A percentile compares a stretch with the other conserved stretches of the same genome.
Conservation (phyloP, 306 rosid genomes). For the Begonia masoniana region DNA sequence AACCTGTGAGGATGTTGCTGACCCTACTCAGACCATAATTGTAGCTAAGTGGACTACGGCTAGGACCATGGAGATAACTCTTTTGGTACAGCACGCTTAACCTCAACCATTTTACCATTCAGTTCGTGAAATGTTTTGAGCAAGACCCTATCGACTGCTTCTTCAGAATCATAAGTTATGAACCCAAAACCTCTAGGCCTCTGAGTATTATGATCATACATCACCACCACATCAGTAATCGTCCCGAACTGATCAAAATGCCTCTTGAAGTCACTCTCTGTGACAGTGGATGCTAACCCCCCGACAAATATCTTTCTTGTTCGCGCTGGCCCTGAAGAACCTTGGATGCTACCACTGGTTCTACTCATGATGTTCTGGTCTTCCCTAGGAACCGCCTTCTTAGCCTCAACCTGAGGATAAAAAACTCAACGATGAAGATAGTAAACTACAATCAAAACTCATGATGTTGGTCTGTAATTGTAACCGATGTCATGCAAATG, state of each 20-base stretch:
- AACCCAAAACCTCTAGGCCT: constrained; percentile 99
- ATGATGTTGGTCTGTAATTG: neutral
- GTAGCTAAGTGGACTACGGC: constrained; percentile 72
- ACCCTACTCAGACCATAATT: constrained; percentile 68
- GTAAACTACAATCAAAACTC: too few relatives aligned
- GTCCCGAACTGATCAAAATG: constrained; percentile 97
- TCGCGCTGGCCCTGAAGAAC: constrained; percentile 88
- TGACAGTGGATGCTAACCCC: constrained; percentile 93
- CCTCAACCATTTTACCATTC: constrained; percentile 99
- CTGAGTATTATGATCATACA: constrained; percentile 98
- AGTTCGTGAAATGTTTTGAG: constrained; percentile 83
- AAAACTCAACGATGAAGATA: constrained; percentile 2
- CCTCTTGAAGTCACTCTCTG: constrained; percentile 87
- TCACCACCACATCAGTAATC: constrained; percentile 95
- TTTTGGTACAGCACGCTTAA: constrained; percentile 98
- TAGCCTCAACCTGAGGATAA: constrained; percentile 80
- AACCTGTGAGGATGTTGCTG: constrained; percentile 72
- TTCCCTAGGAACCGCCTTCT: constrained; percentile 97
- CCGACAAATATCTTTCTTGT: constrained; percentile 97
- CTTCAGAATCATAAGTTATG: constrained; percentile 92
- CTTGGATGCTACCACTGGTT: constrained; percentile 65
- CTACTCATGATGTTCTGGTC: constrained; percentile 78
- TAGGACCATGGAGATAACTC: constrained; percentile 88
- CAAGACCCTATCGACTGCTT: constrained; percentile 86
- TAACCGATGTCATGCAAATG: constrained; percentile 1